Conservation (phyloP, 2,329 filamentous ascomycete genomes). For the Herpotrichia juniperi region DNA sequence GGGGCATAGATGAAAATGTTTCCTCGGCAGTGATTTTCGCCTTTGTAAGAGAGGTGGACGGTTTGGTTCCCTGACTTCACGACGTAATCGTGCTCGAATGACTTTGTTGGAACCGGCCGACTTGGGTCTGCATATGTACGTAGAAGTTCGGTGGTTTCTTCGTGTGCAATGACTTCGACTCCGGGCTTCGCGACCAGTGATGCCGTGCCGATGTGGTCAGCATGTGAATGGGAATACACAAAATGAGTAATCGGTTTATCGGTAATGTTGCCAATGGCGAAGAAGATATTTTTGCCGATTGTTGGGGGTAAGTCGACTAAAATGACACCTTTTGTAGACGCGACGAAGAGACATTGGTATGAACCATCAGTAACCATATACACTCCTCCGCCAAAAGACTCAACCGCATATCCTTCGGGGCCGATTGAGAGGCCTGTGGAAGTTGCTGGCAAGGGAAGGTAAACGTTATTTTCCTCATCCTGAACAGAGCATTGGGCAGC, state of each 20-base stretch:
- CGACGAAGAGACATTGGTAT: conserved; percentile 4
- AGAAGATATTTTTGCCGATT: conserved; percentile 4
- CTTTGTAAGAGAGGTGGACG: conserved; percentile 2
- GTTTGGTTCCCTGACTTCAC: conserved; percentile 1
- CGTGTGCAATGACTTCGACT: conserved; percentile 3
- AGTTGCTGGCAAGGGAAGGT: conserved; percentile 1
- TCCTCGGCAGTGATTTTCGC: conserved; percentile 3
- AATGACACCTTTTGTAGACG: conserved; percentile 3
- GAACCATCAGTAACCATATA: conserved; percentile 3
- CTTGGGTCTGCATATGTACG: conserved; percentile 1
- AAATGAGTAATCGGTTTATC: conserved; percentile 3
- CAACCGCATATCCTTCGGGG: conserved; percentile 1
- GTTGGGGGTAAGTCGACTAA: conserved; percentile 2
- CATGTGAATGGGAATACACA: conserved; percentile 2
- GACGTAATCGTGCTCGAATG: conserved; percentile 3
- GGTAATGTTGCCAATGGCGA: conserved; percentile 3
- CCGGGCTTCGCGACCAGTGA: conserved; percentile 1
- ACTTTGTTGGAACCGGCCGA: conserved; percentile 2
- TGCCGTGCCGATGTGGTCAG: conserved; percentile 3
- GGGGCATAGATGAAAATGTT: conserved; percentile 2
- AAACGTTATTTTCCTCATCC: neutral
- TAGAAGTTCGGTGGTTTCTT: conserved; percentile 3
- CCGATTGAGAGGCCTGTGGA: neutral
- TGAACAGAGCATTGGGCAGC: conserved; percentile 1
- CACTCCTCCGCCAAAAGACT: neutral